These are phyloP conservation scores for Cucurbita maxima DNA, from an alignment of 306 rosid species.

Conservation along the genomic window DNA sequence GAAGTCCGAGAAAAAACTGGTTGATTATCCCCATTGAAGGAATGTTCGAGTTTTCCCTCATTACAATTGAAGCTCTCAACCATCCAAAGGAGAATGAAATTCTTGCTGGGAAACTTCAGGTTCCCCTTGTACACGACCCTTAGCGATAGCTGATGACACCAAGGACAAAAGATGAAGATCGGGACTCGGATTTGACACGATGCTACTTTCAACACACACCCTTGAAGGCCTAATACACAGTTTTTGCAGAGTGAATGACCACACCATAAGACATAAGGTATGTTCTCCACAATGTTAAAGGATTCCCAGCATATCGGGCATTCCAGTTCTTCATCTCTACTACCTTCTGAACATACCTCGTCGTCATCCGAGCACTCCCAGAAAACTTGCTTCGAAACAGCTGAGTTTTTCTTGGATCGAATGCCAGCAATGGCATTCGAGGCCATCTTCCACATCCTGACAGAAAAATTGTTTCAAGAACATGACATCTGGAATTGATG, in stretches of 20 bases:
- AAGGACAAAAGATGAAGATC: conserved; percentile 60
- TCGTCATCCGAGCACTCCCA: conserved; percentile 80
- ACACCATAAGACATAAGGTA: conserved; percentile 91
- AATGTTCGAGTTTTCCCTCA: conserved; percentile 29
- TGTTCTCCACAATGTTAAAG: conserved; percentile 86
- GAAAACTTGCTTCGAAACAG: conserved; percentile 24
- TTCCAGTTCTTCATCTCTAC: conserved; percentile 73
- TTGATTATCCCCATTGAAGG: conserved; percentile 34
- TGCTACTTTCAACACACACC: conserved; percentile 57
- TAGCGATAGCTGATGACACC: conserved; percentile 68
- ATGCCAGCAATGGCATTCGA: conserved; percentile 49
- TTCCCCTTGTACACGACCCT: conserved; percentile 61
- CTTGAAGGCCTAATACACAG: conserved; percentile 82
- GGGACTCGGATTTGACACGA: conserved; percentile 60
- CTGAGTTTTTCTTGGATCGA: conserved; percentile 44
- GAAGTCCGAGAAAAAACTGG: conserved; percentile 17
- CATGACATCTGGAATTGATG: neutral
- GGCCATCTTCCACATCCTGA: conserved; percentile 67
- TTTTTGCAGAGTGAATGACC: conserved; percentile 86
- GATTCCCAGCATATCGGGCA: conserved; percentile 93
- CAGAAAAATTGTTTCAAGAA: neutral
- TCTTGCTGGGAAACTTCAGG: conserved; percentile 69
- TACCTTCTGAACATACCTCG: conserved; percentile 58
- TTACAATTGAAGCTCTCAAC: conserved; percentile 81
- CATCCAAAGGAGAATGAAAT: conserved; percentile 89